Conservation (phyloP, 2,329 filamentous ascomycete species). For the Xylariales sp. region DNA sequence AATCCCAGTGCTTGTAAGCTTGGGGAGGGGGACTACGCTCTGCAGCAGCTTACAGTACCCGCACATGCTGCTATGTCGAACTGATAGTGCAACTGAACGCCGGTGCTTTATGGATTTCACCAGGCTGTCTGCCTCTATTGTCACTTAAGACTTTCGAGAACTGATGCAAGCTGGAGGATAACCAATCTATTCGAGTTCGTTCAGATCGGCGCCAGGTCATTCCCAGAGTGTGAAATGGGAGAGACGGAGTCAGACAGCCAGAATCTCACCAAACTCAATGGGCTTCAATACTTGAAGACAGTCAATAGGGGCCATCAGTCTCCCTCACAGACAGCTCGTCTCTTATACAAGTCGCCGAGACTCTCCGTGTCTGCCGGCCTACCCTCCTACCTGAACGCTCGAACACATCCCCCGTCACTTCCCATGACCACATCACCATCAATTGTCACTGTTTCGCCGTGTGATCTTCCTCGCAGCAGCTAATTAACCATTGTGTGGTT, state of each 20-base stretch:
- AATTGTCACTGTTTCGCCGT: not conserved
- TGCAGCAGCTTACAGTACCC: not conserved
- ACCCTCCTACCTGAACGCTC: no score
- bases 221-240: no score
- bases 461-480: conserved; percentile 6
- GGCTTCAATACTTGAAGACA: no score
- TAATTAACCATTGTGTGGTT: conserved; percentile 10
- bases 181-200: no score
- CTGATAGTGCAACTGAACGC: not conserved
- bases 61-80: not conserved
- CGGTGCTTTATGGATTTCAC: not conserved
- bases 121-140: not conserved
- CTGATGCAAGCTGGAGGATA: not conserved
- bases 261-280: no score
- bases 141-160: conserved; percentile 1
- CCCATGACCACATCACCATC: conserved; percentile 7
- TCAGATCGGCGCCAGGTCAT: no score
- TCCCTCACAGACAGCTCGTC: no score
- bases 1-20: not conserved
- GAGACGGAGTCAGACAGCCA: no score
- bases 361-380: no score
- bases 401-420: no score
- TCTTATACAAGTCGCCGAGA: no score
- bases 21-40: not conserved
- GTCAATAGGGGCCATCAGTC: no score